Evolutionary conservation across 768 basidiomycete genomes (phyloP), one percentile per base, ranked within the genome.

Genomic region (Boletus rubroflammeus): DNA sequence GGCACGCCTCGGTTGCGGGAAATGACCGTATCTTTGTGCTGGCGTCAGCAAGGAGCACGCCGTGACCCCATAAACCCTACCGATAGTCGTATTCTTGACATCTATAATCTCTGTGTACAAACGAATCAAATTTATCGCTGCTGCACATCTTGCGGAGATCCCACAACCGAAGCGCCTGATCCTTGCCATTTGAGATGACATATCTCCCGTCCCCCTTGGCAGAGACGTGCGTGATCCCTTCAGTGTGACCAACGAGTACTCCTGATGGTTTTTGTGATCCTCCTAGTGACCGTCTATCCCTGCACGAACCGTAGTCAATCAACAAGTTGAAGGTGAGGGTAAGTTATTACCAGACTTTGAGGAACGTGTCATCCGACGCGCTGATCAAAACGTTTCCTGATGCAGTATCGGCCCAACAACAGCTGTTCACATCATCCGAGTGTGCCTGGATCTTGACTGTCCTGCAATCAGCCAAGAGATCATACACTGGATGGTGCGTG

Each of bases 171-270:
- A 93, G 75, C 1, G 90, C 83, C 63, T 98, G 95, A 67, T 98
- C 96, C 72, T 98, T 98, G 35, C 93, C 93, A 64, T 98, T 98
- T 17, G 92, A 94, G 42, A 98, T 86, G 43, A 96, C 76, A 67
- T 98, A 98, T 55, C 96, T 85, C 9, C 96, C 96, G 65, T 98
- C 96, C 6, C 96, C 96, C 63, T 97, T 98, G 1, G 96, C 88
- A 32, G 93, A 88, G 14, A 97, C 93, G 59, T 92, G 91, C 6
- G 96, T 94, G 53, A 98, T 88, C 39, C 96, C 93, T 64, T 98
- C 95, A 0, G 93, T 97, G 59, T 98, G 96, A 0, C 97, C 97
- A 40, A 96, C 85, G 14, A 98, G 78, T 2, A 96, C 89, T 21
- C 96, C 97, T 3, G 93, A 93, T 9, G 97, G 93, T 62, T 89